Conservation (phyloP, 768 basidiomycete genomes). For the Amanita pseudoporphyria region DNA sequence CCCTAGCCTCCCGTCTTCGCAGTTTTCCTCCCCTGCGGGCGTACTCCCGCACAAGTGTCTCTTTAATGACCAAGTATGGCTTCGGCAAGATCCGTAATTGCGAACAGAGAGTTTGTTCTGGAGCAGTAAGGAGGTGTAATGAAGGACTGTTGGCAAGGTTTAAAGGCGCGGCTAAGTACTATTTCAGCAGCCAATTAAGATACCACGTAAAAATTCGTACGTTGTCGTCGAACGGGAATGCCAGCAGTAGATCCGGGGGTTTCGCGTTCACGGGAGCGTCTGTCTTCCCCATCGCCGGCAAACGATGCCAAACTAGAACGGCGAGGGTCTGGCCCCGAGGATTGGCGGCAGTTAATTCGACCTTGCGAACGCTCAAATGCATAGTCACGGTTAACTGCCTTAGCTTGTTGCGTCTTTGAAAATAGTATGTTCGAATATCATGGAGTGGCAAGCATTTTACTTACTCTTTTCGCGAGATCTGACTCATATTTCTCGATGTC, state of each 20-base stretch:
- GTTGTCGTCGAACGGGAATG: constrained; percentile 33
- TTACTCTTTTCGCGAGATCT: constrained; percentile 64
- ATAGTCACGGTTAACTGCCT: constrained; percentile 48
- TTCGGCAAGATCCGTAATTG: constrained; percentile 86
- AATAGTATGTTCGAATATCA: constrained; percentile 7
- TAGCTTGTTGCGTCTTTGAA: constrained; percentile 45
- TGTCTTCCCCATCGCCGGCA: constrained; percentile 36
- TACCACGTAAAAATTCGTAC: constrained; percentile 19
- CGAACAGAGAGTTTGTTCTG: constrained; percentile 85
- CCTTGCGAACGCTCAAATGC: constrained; percentile 42
- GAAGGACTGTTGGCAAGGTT: constrained; percentile 88
- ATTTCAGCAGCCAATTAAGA: constrained; percentile 1
- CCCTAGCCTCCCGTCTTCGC: constrained; percentile 79
- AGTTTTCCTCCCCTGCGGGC: constrained; percentile 83
- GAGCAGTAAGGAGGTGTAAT: constrained; percentile 79
- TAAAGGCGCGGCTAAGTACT: constrained; percentile 45
- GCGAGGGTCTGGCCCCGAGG: constrained; percentile 44
- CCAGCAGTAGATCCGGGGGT: constrained; percentile 25
- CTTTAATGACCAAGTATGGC: constrained; percentile 94
- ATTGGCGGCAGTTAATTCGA: constrained; percentile 42
- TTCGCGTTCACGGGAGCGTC: constrained; percentile 53
- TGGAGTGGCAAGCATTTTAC: constrained; percentile 17
- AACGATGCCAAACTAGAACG: constrained; percentile 30
- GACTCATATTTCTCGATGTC: constrained; percentile 87
- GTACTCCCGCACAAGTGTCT: constrained; percentile 89